Conservation (phyloP, 2,329 filamentous ascomycete species). For the Penicillium sp. region DNA sequence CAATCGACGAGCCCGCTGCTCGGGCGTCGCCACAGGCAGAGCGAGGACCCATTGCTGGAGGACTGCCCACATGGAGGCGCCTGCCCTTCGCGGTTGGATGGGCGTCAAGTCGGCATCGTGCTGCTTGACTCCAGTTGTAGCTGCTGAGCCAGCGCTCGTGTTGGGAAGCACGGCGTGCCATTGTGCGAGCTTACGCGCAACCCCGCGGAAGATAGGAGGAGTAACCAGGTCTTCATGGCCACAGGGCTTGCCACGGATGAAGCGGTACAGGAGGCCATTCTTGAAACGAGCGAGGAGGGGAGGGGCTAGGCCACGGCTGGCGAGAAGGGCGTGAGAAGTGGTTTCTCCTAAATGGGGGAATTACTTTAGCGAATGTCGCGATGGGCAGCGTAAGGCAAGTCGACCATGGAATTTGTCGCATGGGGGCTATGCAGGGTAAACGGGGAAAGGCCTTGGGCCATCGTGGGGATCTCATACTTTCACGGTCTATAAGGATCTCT, state of each 20-base stretch:
- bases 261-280: constrained; percentile 95
- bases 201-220: constrained; percentile 74
- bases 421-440: neutral
- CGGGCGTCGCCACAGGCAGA: constrained; percentile 71
- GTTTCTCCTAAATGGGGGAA: constrained; percentile 55
- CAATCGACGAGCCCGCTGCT: constrained; percentile 67
- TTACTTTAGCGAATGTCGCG: constrained; percentile 39
- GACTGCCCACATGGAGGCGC: constrained; percentile 91
- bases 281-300: constrained; percentile 86
- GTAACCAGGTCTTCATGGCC: constrained; percentile 76
- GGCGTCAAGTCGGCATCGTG: constrained; percentile 20
- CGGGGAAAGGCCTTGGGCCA: neutral
- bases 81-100: constrained; percentile 54
- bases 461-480: constrained; percentile 62
- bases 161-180: constrained; percentile 80
- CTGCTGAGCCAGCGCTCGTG: constrained; percentile 44
- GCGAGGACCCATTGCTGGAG: constrained; percentile 95
- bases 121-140: constrained; percentile 18
- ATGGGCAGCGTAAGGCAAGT: constrained; percentile 28
- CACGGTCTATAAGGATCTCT: constrained; percentile 91
- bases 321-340: constrained; percentile 78
- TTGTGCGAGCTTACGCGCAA: constrained; percentile 81
- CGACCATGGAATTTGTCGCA: neutral
- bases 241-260: constrained; percentile 78
- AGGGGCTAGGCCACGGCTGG: constrained; percentile 79